These are phyloP conservation scores for Peronospora destructor DNA, from an alignment of 352 stramenopile genomes.

Conservation along the genomic window DNA sequence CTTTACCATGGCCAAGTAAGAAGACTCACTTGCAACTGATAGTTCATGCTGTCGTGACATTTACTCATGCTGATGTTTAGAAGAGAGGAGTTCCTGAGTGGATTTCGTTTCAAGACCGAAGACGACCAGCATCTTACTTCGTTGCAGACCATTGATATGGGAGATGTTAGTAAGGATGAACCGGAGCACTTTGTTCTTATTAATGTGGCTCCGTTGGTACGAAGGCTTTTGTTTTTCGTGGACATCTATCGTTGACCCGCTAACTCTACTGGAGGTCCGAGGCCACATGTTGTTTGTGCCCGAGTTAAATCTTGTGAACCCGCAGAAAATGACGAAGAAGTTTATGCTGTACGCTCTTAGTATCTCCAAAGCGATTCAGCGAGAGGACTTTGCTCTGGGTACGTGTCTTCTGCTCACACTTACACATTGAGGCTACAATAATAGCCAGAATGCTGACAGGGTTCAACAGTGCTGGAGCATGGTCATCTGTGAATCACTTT, in stretches of 20 bases:
- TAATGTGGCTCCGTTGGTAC: constrained; percentile 64
- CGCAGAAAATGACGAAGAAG: constrained; percentile 31
- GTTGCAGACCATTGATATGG: constrained; percentile 9
- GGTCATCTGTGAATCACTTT: constrained; percentile 74
- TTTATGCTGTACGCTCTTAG: constrained; percentile 25
- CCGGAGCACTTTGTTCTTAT: constrained; percentile 39
- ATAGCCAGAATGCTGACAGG: constrained; percentile 16
- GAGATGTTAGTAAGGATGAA: constrained; percentile 1
- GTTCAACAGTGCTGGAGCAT: constrained; percentile 70
- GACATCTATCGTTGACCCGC: neutral
- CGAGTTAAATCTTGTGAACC: constrained; percentile 31
- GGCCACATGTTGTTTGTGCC: constrained; percentile 56
- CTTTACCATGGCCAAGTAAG: constrained; percentile 57
- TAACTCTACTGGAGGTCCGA: constrained; percentile 30
- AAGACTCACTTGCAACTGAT: neutral
- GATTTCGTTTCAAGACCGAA: constrained; percentile 18
- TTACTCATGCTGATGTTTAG: constrained; percentile 19
- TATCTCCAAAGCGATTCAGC: constrained; percentile 20
- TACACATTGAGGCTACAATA: neutral
- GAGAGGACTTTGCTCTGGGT: constrained; percentile 48
- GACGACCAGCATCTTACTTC: constrained; percentile 10
- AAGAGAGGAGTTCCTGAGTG: constrained; percentile 38
- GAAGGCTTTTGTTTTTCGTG: constrained; percentile 1
- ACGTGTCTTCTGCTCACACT: neutral
- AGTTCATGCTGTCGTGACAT: neutral